phyloP scores from a whole-genome alignment of 768 basidiomycete species.

The Lepiota venenata region DNA sequence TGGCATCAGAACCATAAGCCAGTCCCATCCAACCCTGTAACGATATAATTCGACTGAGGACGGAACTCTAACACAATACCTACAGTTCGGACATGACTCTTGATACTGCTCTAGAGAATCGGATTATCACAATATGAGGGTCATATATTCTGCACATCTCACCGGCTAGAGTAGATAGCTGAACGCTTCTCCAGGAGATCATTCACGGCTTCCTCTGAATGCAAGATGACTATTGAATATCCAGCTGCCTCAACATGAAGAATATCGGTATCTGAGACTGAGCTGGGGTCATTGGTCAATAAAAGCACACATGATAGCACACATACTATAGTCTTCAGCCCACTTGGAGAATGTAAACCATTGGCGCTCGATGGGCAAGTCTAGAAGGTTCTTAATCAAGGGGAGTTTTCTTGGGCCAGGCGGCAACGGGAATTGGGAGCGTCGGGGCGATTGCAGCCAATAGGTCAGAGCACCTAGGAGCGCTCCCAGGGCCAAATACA shows the following conservation, averaged over 20 bases:
- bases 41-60: neutral
- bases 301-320: neutral
- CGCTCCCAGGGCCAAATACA: neutral
- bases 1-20: slow-evolving; percentile 19
- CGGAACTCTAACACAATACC: neutral
- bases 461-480: neutral
- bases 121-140: neutral
- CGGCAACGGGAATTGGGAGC: slow-evolving; percentile 27
- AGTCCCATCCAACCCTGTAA: slow-evolving; percentile 20
- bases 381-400: slow-evolving; percentile 39
- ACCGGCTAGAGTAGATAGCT: slow-evolving; percentile 18
- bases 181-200: slow-evolving; percentile 21
- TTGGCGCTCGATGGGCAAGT: slow-evolving; percentile 36
- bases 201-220: slow-evolving; percentile 14
- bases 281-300: neutral
- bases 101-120: neutral
- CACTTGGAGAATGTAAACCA: slow-evolving; percentile 40
- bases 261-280: slow-evolving; percentile 15
- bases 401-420: slow-evolving; percentile 40
- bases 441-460: neutral
- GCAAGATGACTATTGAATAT: slow-evolving; percentile 15
- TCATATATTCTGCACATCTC: neutral
- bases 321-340: slow-evolving; percentile 36
- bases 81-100: slow-evolving; percentile 11
- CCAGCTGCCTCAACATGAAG: slow-evolving; percentile 16